Percentiles rank a stretch among this genome's conserved stretches.
Evolutionary conservation across 78 protist species (phyloP).

Genomic region (Dictyostelium citrinum): DNA sequence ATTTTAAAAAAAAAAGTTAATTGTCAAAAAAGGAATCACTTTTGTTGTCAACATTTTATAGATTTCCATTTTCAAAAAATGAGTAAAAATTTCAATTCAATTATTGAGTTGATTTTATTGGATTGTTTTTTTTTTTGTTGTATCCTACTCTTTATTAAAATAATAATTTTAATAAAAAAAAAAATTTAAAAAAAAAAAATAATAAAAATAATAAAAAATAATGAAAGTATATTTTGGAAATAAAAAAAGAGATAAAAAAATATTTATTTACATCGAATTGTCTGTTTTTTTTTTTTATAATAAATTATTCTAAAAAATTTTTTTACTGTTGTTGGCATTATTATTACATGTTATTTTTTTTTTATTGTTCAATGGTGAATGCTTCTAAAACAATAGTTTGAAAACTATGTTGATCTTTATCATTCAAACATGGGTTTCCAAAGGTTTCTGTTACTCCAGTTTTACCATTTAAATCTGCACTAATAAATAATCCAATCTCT

Average conservation of each 20-base stretch:
- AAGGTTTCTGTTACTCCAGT: constrained; percentile 3
- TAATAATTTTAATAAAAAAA: no score
- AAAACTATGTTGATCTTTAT: background rate
- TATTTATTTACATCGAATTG: background rate
- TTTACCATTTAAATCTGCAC: constrained; percentile 38
- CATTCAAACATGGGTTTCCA: constrained; percentile 39
- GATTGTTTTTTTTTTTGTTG: no score
- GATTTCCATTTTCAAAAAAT: background rate
- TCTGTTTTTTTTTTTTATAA: no score
- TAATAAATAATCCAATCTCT: background rate
- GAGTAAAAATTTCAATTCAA: no score
- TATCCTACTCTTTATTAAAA: no score
- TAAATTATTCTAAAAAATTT: no score
- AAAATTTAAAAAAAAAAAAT: no score
- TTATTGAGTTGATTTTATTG: no score
- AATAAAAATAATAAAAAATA: no score
- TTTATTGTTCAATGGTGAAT: background rate
- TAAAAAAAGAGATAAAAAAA: background rate
- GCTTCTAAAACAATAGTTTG: constrained; percentile 34
- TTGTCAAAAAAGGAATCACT: no score
- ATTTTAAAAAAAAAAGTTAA: no score
- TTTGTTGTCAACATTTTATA: background rate
- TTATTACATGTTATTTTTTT: background rate
- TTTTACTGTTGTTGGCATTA: background rate
- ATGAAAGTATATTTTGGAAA: no score